Base-by-base conservation (phyloP, 495 filamentous ascomycete genomes). In the Penicillium pancosmium region DNA sequence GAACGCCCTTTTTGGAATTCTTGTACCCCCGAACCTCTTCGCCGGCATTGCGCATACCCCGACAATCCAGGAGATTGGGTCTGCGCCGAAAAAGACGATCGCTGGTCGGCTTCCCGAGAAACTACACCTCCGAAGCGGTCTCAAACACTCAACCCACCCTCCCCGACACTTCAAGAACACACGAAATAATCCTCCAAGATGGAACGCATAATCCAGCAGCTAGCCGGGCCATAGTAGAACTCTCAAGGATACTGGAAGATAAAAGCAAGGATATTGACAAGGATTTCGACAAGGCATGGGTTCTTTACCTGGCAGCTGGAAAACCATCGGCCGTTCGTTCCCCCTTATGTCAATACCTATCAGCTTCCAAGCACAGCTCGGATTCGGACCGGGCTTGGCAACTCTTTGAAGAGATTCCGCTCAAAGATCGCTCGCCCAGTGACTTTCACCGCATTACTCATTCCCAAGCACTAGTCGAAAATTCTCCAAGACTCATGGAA, bases 301-400 rank as follows among this genome's bases (percentile, higher is more conserved):
- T 68, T 50, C 62, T 73, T 13, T 80, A 71, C 52, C 33, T 65
- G 25, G 57, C 59, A 31, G 68, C 73, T 27, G 72, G 71, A 23
- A 48, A 63, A 16, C 74, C 74, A 6, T 25, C 44, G 16, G 56
- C 68, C 10, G 27, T 64, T 23, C 70, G 60, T 19, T 64, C 68
- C 16, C 60, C 68, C 46, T 63, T 82, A 18, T 71, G 80, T 50
- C 68, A 59, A 11, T 77, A 69, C 57, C 56, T 84, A 18, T 72
- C 69, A 36, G 56, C 40, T 6, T 82, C 82, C 6, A 38, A 60
- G 4, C 54, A 61, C 10, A 23, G 48, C 1, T 27, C 72, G 25
- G 73, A 84, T 66, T 54, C 65, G 33, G 67, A 73, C 64, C 65
- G 77, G 34, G 68, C 68, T n/a, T 68, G 74, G 55, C 61, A 70